A percentile compares a stretch with the other conserved stretches of the same genome.
These are phyloP conservation scores for Phytophthora citricola DNA, from an alignment of 352 stramenopile genomes.

Conservation along the genomic window DNA sequence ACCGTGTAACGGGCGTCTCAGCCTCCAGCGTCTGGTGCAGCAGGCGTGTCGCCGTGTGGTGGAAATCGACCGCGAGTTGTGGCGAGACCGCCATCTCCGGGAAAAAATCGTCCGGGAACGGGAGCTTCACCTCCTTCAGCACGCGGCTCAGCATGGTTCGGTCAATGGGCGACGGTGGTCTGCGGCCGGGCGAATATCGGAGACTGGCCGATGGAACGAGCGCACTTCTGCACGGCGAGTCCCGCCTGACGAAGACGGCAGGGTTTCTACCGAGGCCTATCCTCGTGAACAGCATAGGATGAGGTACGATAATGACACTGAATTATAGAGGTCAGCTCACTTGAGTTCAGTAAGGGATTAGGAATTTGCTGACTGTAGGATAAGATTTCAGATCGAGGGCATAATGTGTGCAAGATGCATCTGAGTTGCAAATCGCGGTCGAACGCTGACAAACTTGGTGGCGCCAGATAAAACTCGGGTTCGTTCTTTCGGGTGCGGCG, in stretches of 20 bases:
- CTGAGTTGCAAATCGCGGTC: slow-evolving; percentile 26
- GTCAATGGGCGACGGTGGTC: not conserved
- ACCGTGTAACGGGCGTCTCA: slow-evolving; percentile 52
- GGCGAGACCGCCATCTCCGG: slow-evolving; percentile 46
- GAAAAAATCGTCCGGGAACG: slow-evolving; percentile 77
- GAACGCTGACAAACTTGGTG: slow-evolving; percentile 8
- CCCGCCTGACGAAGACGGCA: slow-evolving; percentile 18
- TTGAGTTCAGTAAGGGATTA: not conserved
- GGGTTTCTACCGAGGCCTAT: slow-evolving; percentile 18
- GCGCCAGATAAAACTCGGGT: not conserved
- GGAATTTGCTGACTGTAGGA: not conserved
- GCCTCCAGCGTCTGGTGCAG: slow-evolving; percentile 50
- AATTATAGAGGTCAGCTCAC: not conserved
- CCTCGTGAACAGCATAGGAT: not conserved
- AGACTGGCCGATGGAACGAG: slow-evolving; percentile 22
- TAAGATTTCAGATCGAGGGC: slow-evolving; percentile 1
- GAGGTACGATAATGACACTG: not conserved
- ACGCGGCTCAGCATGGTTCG: slow-evolving; percentile 56
- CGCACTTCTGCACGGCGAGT: slow-evolving; percentile 20
- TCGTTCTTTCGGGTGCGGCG: slow-evolving; percentile 1
- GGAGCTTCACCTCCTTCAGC: slow-evolving; percentile 69
- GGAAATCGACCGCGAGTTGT: slow-evolving; percentile 44
- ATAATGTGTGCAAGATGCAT: slow-evolving; percentile 1
- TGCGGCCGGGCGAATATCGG: slow-evolving; percentile 10
- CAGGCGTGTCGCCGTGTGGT: slow-evolving; percentile 41